Base-by-base conservation (phyloP, 2,329 filamentous ascomycete species). In the Neofusicoccum laricinum region DNA sequence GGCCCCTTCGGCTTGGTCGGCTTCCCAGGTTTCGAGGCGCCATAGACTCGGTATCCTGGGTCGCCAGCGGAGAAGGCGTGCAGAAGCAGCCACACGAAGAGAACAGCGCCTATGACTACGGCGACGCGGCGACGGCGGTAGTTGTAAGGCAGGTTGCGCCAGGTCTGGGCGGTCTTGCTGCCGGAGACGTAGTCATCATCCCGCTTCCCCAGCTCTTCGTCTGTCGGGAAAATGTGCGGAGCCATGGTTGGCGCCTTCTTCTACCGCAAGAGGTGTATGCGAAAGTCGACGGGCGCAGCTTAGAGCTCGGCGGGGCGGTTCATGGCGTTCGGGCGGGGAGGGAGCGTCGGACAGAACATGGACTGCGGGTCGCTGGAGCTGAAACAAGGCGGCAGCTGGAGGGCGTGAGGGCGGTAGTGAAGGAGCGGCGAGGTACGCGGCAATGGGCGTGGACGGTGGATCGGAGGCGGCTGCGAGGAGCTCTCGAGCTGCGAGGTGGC, bases 141-240 rank as follows among this genome's bases (percentile, higher is more conserved):
- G 64, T 76, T 74, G 66, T 76, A 76, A 30, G 71, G 75, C 66
- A 69, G 67, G 30, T 65, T 50, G 1, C 66, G 40, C 68, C 71
- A 74, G 51, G 53, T n/a, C 58, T 75, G 69, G 53, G 72, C 73
- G 71, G 78, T 75, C 58, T 71, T 67, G 58, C 69, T 68, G 15
- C 71, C 71, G 6, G 78, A 79, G 66, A 76, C 80, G 73, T 85
- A 84, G 73, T 88, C 85, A 73, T 89, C 87, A 74, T 89, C 83
- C 72, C 85, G 86, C 76, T 88, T 89, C 64, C 85, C 86, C 65
- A 87, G 80, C 79, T 88, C 86, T 76, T 87, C 85, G 71, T 89
- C 86, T 65, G 78, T 81, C 25, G 79, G 73, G 67, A 84, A 79
- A 19, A 81, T 73, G 36, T 25, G 63, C 69, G 62, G 43, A 17